Evolutionary conservation across 2,329 filamentous ascomycete genomes (phyloP).

Genomic region (Byssoonygena ceratinophila): DNA sequence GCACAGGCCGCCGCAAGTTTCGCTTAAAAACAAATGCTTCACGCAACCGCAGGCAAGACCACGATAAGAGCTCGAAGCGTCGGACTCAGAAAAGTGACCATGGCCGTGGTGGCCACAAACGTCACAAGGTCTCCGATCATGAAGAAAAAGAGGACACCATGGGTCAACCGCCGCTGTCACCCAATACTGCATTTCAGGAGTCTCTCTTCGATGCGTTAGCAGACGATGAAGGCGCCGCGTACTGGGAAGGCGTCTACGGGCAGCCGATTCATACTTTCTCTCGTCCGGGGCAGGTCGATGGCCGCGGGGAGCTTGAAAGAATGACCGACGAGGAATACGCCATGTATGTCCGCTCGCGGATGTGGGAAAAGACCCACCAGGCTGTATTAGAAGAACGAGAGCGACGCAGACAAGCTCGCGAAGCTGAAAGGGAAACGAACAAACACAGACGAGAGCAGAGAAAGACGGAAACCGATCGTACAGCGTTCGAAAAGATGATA

Average conservation of each 20-base stretch:
- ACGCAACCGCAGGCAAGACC: slow-evolving; percentile 6
- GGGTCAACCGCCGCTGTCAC: slow-evolving; percentile 40
- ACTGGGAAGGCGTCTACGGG: slow-evolving; percentile 94
- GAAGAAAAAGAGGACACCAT: background rate
- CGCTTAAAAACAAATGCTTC: slow-evolving; percentile 26
- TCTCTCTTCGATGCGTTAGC: slow-evolving; percentile 94
- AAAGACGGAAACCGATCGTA: slow-evolving; percentile 23
- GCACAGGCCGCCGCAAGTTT: slow-evolving; percentile 22
- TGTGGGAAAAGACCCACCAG: slow-evolving; percentile 93
- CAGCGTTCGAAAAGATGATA: slow-evolving; percentile 51
- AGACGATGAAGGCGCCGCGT: slow-evolving; percentile 88
- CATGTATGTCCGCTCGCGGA: slow-evolving; percentile 67
- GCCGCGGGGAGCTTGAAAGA: slow-evolving; percentile 54
- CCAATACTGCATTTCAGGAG: slow-evolving; percentile 73
- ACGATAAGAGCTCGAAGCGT: slow-evolving; percentile 15
- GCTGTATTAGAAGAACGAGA: slow-evolving; percentile 69
- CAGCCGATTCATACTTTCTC: slow-evolving; percentile 81
- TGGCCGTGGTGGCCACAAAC: slow-evolving; percentile 21
- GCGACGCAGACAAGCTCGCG: slow-evolving; percentile 45
- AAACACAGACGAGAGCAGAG: slow-evolving; percentile 24
- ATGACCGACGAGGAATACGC: slow-evolving; percentile 95
- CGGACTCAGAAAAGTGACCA: slow-evolving; percentile 18
- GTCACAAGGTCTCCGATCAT: slow-evolving; percentile 19
- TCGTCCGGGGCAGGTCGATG: slow-evolving; percentile 39
- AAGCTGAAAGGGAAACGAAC: slow-evolving; percentile 37